Base-by-base conservation (phyloP, 768 basidiomycete genomes). In the Mycena capillaripes region DNA sequence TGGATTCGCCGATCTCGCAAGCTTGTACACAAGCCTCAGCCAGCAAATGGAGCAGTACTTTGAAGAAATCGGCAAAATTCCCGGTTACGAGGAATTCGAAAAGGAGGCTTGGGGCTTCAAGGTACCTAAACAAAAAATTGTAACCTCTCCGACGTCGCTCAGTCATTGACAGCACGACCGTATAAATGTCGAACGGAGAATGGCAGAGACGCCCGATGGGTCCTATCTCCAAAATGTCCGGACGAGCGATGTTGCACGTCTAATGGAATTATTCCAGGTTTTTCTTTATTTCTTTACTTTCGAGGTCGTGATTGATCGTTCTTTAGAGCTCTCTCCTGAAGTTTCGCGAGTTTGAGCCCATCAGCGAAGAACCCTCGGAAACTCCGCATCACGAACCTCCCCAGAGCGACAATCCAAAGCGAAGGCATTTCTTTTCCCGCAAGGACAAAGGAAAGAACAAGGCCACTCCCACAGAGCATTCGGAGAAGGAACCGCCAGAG, bases 201-300 rank as follows among this genome's bases (percentile, higher is more conserved):
- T 90, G 21, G 78, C 84, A 1, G 90, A 91, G 29, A 80, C 82
- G 21, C 80, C 83, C 21, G 84, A 80, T 11, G 85, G 84, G 30
- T 81, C 85, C 0, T 87, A 86, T 58, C 84, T 85, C 50, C 84
- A 82, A 5, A 79, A 79, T 65, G 87, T 96, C 67, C 90, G 88
- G 79, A 93, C 94, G 3, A 92, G 93, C 75, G 95, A 96, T 75
- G 84, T 96, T 46, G 93, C 95, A 9, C 86, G 94, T 23, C 83
- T 96, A 19, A 94, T 96, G 93, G 95, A 95, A 75, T 81, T 95
- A 3, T 95, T 95, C 77, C 95, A 95, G 83, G 93, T 89, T 70
- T 66, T 80, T 16, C 4, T 61, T 42, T 57, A 17, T 65, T 34
- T 25, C 38, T 21, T n/a, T 55, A 42, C 19, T 19, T 27, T 8